Evolutionary conservation across 73 alveolate genomes (phyloP), one percentile per base, ranked within the genome.

Genomic region (Tetrahymena borealis): DNA sequence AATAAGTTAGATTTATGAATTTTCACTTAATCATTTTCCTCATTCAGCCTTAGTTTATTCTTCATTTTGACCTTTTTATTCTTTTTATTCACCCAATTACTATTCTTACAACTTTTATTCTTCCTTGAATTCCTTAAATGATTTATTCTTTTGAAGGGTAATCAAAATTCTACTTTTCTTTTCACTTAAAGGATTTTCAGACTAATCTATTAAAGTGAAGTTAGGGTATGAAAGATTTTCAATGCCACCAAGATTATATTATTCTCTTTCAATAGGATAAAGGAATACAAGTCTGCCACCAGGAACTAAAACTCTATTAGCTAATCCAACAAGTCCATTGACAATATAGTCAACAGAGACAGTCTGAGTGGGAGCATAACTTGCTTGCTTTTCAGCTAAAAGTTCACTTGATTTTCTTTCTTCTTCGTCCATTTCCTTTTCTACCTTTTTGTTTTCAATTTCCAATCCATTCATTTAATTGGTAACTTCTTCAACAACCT

Each of bases 271-370:
- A 90, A 96, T 98, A 24, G 99, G 99, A 85, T 98, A 98, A 28
- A 99, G 95, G 96, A 96, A 99, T 10, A 99, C 99, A 39, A 99
- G 91, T 94, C 99, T 95, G 4, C 99, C 99, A 42, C 98, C 98
- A 32, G 93, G 94, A 91, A 96, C 93, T 78, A 99, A 95, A 33
- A 97, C 94, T 78, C 95, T 94, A 6, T 97, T 90, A 24, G 99
- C 99, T 79, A 97, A 90, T 40, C 95, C 95, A 39, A 99, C 94
- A 91, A 99, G 95, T 85, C 98, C 98, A 78, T 93, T 95, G 91
- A 96, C 85, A 60, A 60, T 60, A 97, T 18, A 98, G 95, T 90
- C 90, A 92, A 90, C 91, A 37, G 38, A 95, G 33, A 93, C 78
- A 24, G 78, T 35, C 31, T 60, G 96, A 91, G 94, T 33, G 10